Base-by-base conservation (phyloP, 202 grass and related monocot genomes). In the Panicum virgatum region DNA sequence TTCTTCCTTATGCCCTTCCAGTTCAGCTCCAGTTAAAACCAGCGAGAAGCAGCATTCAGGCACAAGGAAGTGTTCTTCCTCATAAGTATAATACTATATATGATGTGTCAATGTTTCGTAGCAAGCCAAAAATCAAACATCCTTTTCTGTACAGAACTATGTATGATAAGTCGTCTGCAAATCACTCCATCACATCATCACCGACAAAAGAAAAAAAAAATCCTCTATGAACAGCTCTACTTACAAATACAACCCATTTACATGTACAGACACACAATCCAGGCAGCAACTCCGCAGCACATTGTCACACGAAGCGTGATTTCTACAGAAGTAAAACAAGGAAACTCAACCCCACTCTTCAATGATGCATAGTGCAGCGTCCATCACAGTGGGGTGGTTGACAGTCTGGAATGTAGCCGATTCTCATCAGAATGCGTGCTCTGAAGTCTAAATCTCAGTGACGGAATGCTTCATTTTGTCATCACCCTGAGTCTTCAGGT, bases 141-240 rank as follows among this genome's bases (percentile, higher is more conserved):
- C 34, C 9, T 34, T 44, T 18, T 70, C 71, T 89, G 47, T 72
- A 85, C 77, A 88, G 10, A 64, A 43, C 26, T 82, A 43, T 57
- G 27, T 42, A 36, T 80, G 64, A 18, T 66, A 72, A 30, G 30
- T 76, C 3, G 29, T 89, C 48, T 66, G 74, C 73, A 86, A 67
- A 89, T 62, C 36, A 45, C 4, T 60, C 43, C 20, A 29, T 85
- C 75, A 69, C 69, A 69, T 52, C 32, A 14, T 34, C 11, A 80
- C 79, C 23, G 19, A 61, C 29, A 66, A 42, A 69, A 22, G 9
- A 7, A 7, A 80, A 74, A 80, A 74, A 52, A 69, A 18, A 30
- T 30, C 30, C 20, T 80, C 43, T 80, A 79, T 32, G 18, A 44
- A 38, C 42, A 74, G 8, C 32, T 69, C 43, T 82, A 71, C 32